These are phyloP conservation scores for Daphne laureola DNA, from an alignment of 441 rosid genomes.

Conservation along the genomic window DNA sequence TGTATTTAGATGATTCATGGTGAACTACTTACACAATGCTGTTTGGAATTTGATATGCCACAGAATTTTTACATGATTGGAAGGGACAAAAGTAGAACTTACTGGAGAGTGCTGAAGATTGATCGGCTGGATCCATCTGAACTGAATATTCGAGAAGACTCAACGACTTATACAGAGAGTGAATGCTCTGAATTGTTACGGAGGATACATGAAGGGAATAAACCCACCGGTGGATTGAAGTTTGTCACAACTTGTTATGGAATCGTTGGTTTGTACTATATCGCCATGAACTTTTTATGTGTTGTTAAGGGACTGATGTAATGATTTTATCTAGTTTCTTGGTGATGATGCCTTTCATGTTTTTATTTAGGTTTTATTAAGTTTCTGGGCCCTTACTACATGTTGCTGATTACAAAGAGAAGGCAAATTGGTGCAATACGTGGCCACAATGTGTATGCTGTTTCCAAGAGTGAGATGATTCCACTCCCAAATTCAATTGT, in stretches of 20 bases:
- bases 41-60: conserved; percentile 11
- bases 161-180: conserved; percentile 55
- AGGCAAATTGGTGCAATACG: conserved; percentile 82
- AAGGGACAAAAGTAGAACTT: conserved; percentile 69
- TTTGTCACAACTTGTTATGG: conserved; percentile 85
- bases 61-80: conserved; percentile 95
- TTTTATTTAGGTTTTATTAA: conserved; percentile 67
- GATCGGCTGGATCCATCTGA: conserved; percentile 67
- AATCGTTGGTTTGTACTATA: conserved; percentile 62
- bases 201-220: conserved; percentile 88
- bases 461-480: conserved; percentile 75
- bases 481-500: conserved; percentile 61
- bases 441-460: conserved; percentile 82
- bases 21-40: neutral
- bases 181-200: conserved; percentile 74
- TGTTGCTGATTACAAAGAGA: conserved; percentile 83
- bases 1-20: neutral
- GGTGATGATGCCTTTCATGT: conserved; percentile 1
- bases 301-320: neutral
- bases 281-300: neutral
- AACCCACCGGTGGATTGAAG: conserved; percentile 75
- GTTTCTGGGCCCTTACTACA: conserved; percentile 93
- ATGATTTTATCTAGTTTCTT: conserved; percentile 4
- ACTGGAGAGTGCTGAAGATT: conserved; percentile 89
- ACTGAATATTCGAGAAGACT: conserved; percentile 70